Base-by-base conservation (phyloP, 495 filamentous ascomycete species). In the Amorphotheca resinae region DNA sequence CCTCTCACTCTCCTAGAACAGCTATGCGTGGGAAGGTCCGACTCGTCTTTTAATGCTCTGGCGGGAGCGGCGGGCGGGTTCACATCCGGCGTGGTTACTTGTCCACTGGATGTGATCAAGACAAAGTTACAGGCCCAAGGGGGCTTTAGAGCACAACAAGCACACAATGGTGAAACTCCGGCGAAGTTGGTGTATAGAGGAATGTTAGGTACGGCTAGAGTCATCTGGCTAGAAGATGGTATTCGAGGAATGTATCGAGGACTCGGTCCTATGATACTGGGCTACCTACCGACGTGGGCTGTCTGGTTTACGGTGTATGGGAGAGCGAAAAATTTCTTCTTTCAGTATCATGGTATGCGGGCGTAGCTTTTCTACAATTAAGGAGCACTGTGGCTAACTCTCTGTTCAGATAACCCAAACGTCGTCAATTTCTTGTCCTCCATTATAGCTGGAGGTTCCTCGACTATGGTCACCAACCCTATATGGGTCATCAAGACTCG, bases 401-500 rank as follows among this genome's bases (percentile, higher is more conserved):
- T 44, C 11, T 33, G 9, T n/a, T 33, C 51, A 60, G 66, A 56
- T 15, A 70, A 65, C 22, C 49, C 54, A 14, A 63, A 68, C 35
- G 54, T 62, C 6, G 58, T 73, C 41, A 76, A 74, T 53, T 73
- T 76, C 43, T 74, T 68, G 62, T 88, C 93, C 20, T 91, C 93
- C 17, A 72, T 99, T 47, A 76, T 84, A 28, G 91, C 87, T 23
- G 91, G 91, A 14, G 85, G 80, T 42, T 94, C 83, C 59, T 93
- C 86, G 42, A 96, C 93, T 2, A 74, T 96, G 48, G 83, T 74
- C 42, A 99, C 91, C n/a, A 99, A 99, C 61, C 91, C 91, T 0
- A 99, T 99, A 45, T 99, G 91, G 91, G 93, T 99, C 21, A 93
- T 99, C 64, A 99, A 99, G 59, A 99, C 91, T 23, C 74, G 91